Conservation (phyloP, 2,329 filamentous ascomycete species). For the Polytolypa hystricis region DNA sequence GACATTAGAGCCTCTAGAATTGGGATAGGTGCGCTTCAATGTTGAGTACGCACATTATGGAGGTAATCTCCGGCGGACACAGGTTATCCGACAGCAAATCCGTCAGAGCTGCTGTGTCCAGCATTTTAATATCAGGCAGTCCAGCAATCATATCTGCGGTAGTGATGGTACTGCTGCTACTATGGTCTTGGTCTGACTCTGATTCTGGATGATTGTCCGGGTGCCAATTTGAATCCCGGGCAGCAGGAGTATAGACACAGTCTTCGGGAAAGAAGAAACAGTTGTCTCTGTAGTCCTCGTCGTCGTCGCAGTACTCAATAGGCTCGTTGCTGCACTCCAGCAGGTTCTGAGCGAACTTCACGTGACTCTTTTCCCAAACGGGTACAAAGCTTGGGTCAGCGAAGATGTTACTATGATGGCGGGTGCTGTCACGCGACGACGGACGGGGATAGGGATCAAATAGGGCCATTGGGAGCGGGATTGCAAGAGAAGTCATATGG, state of each 20-base stretch:
- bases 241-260: conserved; percentile 26
- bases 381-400: conserved; percentile 19
- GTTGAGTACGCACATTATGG: conserved; percentile 27
- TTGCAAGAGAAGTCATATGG: no score
- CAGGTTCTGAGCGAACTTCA: conserved; percentile 30
- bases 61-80: conserved; percentile 33
- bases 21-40: no score
- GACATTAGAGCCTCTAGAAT: no score
- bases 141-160: conserved; percentile 30
- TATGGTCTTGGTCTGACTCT: conserved; percentile 14
- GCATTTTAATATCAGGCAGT: conserved; percentile 33
- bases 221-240: not conserved
- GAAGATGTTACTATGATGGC: no score
- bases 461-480: no score
- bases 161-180: conserved; percentile 12
- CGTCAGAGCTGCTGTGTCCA: conserved; percentile 31
- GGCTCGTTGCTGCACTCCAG: conserved; percentile 30
- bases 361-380: conserved; percentile 28
- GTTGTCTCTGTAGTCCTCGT: conserved; percentile 32
- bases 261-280: conserved; percentile 36
- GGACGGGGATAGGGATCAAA: no score
- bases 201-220: conserved; percentile 21
- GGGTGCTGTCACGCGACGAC: no score
- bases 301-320: conserved; percentile 33
- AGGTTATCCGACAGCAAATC: conserved; percentile 33